Base-by-base conservation (phyloP, 2,329 filamentous ascomycete species). In the Arthrobotrys conoides region DNA sequence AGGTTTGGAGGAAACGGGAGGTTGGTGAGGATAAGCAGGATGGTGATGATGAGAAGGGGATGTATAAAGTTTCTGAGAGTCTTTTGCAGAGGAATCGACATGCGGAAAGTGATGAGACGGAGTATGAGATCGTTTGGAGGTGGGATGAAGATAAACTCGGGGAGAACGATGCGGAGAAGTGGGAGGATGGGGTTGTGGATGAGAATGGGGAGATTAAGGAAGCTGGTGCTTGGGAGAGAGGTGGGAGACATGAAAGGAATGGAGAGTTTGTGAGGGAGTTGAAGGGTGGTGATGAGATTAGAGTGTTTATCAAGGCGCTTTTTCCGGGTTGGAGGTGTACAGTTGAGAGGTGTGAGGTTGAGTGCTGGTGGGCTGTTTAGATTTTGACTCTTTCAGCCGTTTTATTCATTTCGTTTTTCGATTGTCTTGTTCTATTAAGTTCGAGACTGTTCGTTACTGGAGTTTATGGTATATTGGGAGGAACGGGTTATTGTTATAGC, bases 261-360 rank as follows among this genome's bases (percentile, higher is more conserved):
- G 79, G 75, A 0, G 63, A 38, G 53, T 71, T 79, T 33, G 41
- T 71, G 10, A 64, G 67, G 8, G 27, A 33, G 24, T 44, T 80
- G 33, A 71, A 44, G 18, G 76, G 80, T n/a, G 72, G 70, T 5
- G 79, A 61, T 72, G 78, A 75, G 67, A 57, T 77, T 16, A 73
- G 57, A 38, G 73, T 78, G 71, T 30, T 80, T 38, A 81, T 77
- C 65, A 80, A 79, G 70, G 53, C 79, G 20, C 36, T 69, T 24
- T 67, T 61, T 69, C 76, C 70, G 18, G 80, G 75, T 61, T 81
- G 80, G 79, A 80, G 76, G 76, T 81, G 78, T 76, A 38, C 18
- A 16, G 55, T 73, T 66, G 27, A 79, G 18, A 53, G 49, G 41
- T 81, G 80, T 70, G 77, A 80, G 71, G 68, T 71, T 49, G 73